phyloP scores from a whole-genome alignment of 306 rosid genomes.

The Quercus cerris region DNA sequence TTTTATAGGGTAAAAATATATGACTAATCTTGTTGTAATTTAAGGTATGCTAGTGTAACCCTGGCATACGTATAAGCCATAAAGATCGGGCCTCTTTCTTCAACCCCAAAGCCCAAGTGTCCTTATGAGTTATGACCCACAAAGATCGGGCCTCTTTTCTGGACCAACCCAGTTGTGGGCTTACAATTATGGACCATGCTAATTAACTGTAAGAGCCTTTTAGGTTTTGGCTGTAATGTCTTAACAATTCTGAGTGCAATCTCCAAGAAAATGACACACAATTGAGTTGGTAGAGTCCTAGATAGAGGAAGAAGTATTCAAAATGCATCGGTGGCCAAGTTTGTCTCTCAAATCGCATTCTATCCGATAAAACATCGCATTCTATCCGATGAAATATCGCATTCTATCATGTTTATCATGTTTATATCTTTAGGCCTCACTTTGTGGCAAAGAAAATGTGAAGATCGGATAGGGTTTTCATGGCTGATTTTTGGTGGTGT shows the following conservation, averaged over 20 bases:
- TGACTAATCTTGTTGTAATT: no score
- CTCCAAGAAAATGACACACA: constrained; percentile 3
- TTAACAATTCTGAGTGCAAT: neutral
- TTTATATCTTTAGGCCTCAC: constrained; percentile 11
- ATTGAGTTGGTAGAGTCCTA: neutral
- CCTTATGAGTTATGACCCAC: no score
- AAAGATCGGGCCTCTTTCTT: no score
- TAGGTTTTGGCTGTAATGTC: no score
- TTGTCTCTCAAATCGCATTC: constrained; percentile 19
- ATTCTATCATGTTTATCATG: constrained; percentile 29
- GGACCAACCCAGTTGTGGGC: no score
- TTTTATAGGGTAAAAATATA: no score
- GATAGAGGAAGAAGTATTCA: neutral
- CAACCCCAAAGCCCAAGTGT: no score
- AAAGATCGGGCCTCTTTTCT: no score
- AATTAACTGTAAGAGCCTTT: no score
- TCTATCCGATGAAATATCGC: constrained; percentile 3
- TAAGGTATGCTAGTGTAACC: no score
- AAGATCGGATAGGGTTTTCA: constrained; percentile 53
- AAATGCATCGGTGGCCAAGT: constrained; percentile 39
- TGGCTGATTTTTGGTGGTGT: constrained; percentile 38
- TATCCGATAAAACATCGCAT: constrained; percentile 4
- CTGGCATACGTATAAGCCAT: no score
- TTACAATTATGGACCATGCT: no score
- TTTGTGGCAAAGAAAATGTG: constrained; percentile 53